These are phyloP conservation scores for Acacia concinna DNA, from an alignment of 331 rosid species.

Conservation along the genomic window DNA sequence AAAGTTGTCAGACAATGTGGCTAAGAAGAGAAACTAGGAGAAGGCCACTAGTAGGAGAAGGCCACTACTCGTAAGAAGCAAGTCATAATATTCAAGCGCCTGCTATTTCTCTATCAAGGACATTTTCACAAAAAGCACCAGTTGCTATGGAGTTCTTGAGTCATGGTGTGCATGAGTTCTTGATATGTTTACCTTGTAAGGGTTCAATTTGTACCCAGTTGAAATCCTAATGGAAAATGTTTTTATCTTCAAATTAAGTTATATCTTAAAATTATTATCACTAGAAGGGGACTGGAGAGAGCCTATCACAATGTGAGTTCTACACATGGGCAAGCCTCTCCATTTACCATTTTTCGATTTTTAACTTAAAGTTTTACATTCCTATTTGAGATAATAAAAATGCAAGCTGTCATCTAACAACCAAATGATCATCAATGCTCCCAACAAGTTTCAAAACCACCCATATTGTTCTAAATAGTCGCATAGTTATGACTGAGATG, in stretches of 20 bases:
- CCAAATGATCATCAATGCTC: background rate
- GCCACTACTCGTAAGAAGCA: background rate
- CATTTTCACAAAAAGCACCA: background rate
- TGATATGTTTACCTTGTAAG: background rate
- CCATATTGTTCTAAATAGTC: background rate
- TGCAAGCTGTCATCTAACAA: background rate
- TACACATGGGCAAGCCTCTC: background rate
- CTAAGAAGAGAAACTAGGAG: background rate
- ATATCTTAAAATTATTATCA: background rate
- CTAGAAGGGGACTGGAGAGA: background rate
- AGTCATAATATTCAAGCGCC: background rate
- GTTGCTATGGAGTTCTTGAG: background rate
- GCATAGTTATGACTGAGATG: background rate
- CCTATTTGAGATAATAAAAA: background rate
- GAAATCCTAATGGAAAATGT: background rate
- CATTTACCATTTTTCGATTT: background rate
- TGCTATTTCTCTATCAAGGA: background rate
- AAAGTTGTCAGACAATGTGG: background rate
- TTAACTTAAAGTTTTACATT: background rate
- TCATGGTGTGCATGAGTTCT: background rate
- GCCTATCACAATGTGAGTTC: background rate
- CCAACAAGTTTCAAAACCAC: conserved; percentile 7
- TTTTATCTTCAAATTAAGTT: background rate
- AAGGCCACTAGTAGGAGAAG: background rate
- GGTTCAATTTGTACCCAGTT: background rate